Evolutionary conservation across 2,329 filamentous ascomycete species (phyloP).

Genomic region (Aspergillus fijiensis): DNA sequence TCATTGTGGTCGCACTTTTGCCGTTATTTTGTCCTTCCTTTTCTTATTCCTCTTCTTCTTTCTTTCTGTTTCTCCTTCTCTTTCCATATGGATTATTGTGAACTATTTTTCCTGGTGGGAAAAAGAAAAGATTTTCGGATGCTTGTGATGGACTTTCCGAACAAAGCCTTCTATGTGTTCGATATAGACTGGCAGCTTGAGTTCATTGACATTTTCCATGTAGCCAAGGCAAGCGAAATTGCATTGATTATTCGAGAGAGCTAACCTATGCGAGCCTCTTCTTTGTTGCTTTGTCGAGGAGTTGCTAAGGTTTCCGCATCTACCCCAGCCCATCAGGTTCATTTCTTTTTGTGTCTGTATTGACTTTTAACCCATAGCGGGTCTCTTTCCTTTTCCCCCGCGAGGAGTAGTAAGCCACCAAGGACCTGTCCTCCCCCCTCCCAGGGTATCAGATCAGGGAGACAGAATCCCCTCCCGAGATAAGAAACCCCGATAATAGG

Average conservation of each 20-base stretch:
- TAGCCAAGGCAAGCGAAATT: slow-evolving; percentile 4
- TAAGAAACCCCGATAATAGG: background rate
- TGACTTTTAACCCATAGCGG: background rate
- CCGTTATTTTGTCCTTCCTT: background rate
- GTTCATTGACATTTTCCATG: background rate
- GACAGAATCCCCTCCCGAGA: background rate
- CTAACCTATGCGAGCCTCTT: background rate
- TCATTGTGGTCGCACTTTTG: background rate
- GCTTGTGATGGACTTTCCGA: background rate
- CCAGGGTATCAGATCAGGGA: background rate
- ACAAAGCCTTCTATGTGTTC: background rate
- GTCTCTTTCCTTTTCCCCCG: background rate
- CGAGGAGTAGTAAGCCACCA: background rate
- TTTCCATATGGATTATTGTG: slow-evolving; percentile 2
- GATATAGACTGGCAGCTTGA: slow-evolving; percentile 3
- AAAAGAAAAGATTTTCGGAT: slow-evolving; percentile 6
- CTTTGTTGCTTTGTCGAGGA: background rate
- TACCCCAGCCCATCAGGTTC: background rate
- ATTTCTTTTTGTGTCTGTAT: background rate
- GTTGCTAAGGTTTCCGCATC: background rate
- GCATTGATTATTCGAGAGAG: background rate
- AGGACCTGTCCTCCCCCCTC: no score
- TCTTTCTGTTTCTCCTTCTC: background rate
- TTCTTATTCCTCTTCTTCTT: background rate
- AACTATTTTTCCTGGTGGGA: background rate